Percentiles rank a stretch among this genome's conserved stretches.
phyloP scores from a whole-genome alignment of 116 monocot species.

The Posidonia oceanica region DNA sequence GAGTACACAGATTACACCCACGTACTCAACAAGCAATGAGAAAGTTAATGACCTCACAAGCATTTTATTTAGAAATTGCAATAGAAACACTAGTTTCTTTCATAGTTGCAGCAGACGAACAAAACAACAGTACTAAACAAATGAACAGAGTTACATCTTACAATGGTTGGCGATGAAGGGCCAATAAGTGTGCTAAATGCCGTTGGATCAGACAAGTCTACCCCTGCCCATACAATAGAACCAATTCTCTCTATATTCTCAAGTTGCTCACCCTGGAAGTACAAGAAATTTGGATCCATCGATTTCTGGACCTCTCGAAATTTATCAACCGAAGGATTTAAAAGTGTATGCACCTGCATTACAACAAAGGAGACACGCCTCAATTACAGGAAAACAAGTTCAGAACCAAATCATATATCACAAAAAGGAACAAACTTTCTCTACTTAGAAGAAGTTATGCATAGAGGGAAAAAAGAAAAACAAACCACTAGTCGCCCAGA shows the following conservation, averaged over 20 bases:
- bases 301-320: constrained; percentile 34
- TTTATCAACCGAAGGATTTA: constrained; percentile 49
- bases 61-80: no score
- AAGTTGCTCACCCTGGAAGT: constrained; percentile 53
- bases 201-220: constrained; percentile 37
- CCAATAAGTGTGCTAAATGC: constrained; percentile 33
- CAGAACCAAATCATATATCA: not conserved
- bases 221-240: constrained; percentile 42
- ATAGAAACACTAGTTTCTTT: no score
- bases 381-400: constrained; percentile 2
- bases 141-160: constrained; percentile 17
- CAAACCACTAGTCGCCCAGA: constrained; percentile 68
- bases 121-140: no score
- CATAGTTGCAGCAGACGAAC: no score
- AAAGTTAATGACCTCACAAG: no score
- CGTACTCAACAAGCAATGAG: no score
- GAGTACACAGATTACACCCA: no score
- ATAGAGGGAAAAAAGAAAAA: not conserved
- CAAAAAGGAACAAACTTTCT: not conserved
- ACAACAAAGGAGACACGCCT: not conserved
- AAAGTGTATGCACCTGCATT: constrained; percentile 66
- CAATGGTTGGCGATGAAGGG: constrained; percentile 50
- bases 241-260: constrained; percentile 53
- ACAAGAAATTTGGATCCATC: constrained; percentile 48
- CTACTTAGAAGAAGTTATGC: not conserved